These are phyloP conservation scores for Wickerhamiella slavikovae DNA, from an alignment of 805 yeast species.

Conservation along the genomic window DNA sequence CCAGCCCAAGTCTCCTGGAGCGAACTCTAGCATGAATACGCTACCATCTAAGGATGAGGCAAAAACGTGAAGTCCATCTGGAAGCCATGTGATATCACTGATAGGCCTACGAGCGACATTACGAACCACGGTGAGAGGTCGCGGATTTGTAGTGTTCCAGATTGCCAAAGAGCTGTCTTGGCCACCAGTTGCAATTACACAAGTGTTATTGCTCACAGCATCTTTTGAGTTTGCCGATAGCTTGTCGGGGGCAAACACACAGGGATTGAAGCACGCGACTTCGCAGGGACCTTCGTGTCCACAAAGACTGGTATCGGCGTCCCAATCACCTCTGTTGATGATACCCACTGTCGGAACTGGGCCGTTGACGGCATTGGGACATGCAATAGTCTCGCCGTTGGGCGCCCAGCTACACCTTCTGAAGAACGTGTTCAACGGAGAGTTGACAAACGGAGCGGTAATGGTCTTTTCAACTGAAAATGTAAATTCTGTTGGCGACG, in stretches of 20 bases:
- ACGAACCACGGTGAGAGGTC: conserved; percentile 63
- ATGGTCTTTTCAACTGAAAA: conserved; percentile 75
- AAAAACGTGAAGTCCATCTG: conserved; percentile 55
- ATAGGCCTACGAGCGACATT: conserved; percentile 61
- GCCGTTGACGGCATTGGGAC: conserved; percentile 49
- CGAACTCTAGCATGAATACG: conserved; percentile 47
- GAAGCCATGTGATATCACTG: conserved; percentile 80
- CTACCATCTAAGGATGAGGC: conserved; percentile 72
- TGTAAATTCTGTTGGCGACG: conserved; percentile 44
- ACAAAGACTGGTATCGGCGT: conserved; percentile 35
- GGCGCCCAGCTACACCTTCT: conserved; percentile 55
- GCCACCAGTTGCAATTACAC: conserved; percentile 87
- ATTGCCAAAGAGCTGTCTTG: conserved; percentile 77
- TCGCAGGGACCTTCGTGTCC: conserved; percentile 58
- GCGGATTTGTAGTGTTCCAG: conserved; percentile 62
- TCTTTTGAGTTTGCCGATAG: conserved; percentile 12
- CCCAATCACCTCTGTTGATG: conserved; percentile 47
- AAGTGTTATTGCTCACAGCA: conserved; percentile 12
- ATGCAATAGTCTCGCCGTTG: conserved; percentile 49
- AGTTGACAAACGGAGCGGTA: conserved; percentile 63
- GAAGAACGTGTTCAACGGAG: conserved; percentile 85
- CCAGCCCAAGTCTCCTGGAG: conserved; percentile 22
- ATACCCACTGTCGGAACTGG: conserved; percentile 42
- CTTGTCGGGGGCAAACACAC: conserved; percentile 15
- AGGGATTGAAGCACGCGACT: conserved; percentile 34